Conservation (phyloP, 257 asterid genomes). For the Solanum microdontum region DNA sequence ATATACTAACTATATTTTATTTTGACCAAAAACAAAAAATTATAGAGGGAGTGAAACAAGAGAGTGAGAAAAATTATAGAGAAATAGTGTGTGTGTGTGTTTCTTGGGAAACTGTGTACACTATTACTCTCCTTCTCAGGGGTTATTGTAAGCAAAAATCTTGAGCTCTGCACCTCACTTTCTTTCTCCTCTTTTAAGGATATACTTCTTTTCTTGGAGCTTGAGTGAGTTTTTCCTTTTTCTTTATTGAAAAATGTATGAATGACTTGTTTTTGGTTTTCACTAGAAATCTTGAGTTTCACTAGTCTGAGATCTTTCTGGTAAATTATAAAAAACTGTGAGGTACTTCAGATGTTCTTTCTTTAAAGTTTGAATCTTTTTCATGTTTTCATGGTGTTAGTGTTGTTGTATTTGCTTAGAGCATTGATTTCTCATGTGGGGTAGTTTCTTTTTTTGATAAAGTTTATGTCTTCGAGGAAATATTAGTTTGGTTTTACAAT, state of each 20-base stretch:
- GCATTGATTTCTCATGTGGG: background rate
- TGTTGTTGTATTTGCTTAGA: background rate
- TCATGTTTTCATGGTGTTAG: background rate
- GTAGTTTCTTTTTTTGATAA: background rate
- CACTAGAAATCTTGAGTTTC: background rate
- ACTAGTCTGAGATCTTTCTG: background rate
- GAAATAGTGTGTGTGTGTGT: background rate
- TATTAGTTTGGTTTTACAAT: constrained; percentile 1
- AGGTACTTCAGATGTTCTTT: background rate
- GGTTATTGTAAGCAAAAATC: background rate
- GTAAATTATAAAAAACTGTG: background rate
- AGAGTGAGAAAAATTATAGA: background rate
- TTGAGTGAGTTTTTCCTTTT: background rate
- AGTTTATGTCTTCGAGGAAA: background rate
- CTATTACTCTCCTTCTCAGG: background rate
- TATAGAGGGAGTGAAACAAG: background rate
- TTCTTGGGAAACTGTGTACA: constrained; percentile 10
- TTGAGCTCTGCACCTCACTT: background rate
- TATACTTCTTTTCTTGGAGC: background rate
- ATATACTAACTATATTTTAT: no score
- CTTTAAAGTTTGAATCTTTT: background rate
- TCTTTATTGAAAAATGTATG: background rate
- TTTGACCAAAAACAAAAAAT: background rate
- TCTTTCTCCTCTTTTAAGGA: background rate
- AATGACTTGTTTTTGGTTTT: background rate